phyloP scores from a whole-genome alignment of 768 basidiomycete genomes.

The Pisolithus microcarpus region DNA sequence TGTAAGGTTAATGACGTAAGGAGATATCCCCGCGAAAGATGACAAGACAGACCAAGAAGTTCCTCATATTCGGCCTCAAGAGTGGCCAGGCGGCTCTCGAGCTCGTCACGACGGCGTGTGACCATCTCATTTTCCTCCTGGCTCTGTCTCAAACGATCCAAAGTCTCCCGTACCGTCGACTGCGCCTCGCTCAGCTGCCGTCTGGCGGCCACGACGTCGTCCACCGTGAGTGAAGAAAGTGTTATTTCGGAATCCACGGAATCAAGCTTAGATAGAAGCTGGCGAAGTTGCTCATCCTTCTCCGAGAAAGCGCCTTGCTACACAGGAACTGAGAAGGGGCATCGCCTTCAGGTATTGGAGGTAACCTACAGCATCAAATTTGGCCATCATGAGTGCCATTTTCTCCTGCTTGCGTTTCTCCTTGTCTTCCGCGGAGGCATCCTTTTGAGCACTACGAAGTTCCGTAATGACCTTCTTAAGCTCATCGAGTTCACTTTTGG shows the following conservation, averaged over 20 bases:
- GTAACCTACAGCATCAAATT: constrained; percentile 81
- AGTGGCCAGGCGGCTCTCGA: constrained; percentile 72
- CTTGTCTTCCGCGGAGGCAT: constrained; percentile 88
- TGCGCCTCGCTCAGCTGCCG: constrained; percentile 89
- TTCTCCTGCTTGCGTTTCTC: constrained; percentile 99
- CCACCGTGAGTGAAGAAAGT: constrained; percentile 53
- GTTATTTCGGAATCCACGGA: constrained; percentile 58
- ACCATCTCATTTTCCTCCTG: constrained; percentile 92
- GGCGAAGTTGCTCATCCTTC: constrained; percentile 89
- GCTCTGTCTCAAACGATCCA: constrained; percentile 81
- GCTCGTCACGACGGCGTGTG: constrained; percentile 72
- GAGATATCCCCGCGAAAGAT: not conserved
- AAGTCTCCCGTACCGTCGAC: constrained; percentile 74
- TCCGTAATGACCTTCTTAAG: constrained; percentile 74
- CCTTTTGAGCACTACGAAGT: constrained; percentile 74
- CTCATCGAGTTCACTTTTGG: constrained; percentile 83
- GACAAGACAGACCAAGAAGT: constrained; percentile 63
- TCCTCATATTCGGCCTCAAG: constrained; percentile 96
- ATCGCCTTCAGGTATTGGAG: not conserved
- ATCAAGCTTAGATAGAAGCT: constrained; percentile 78
- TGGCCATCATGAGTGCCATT: constrained; percentile 99
- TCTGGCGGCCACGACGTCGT: constrained; percentile 76
- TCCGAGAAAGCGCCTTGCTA: constrained; percentile 93
- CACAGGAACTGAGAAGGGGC: constrained; percentile 3
- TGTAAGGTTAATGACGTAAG: constrained; percentile 26